Conservation (phyloP, 2,329 filamentous ascomycete species). For the Magnaporthiopsis poae region DNA sequence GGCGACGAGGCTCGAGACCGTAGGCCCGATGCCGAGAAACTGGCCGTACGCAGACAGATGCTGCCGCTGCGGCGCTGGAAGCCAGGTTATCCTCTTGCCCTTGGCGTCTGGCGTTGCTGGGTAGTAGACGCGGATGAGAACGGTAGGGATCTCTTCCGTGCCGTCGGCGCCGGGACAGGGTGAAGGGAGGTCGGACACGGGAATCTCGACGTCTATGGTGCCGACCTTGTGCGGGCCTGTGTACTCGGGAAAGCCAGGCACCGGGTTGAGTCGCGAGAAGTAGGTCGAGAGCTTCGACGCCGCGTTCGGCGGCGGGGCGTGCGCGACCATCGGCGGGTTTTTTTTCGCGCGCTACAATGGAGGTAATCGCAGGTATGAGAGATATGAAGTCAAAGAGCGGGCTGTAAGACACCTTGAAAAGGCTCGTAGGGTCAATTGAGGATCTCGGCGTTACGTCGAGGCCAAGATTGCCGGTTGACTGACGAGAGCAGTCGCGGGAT, state of each 20-base stretch:
- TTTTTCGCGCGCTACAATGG: neutral
- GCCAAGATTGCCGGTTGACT: no score
- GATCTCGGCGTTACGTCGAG: no score
- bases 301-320: neutral
- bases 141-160: conserved; percentile 53
- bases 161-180: conserved; percentile 44
- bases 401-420: neutral
- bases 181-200: conserved; percentile 48
- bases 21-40: conserved; percentile 58
- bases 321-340: neutral
- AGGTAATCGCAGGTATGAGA: neutral
- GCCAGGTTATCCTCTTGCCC: conserved; percentile 60
- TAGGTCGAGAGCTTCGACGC: conserved; percentile 32
- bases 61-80: conserved; percentile 65
- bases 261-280: conserved; percentile 51
- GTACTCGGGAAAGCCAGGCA: conserved; percentile 65
- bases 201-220: conserved; percentile 71
- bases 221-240: conserved; percentile 71
- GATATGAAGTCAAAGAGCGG: neutral
- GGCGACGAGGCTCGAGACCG: conserved; percentile 49
- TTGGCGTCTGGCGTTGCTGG: conserved; percentile 48
- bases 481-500: no score
- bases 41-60: conserved; percentile 66
- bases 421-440: no score
- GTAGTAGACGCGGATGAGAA: conserved; percentile 77